Percentiles rank a stretch among this genome's conserved stretches.
Conservation (phyloP, 2,329 filamentous ascomycete genomes). For the Sporothrix mexicana region DNA sequence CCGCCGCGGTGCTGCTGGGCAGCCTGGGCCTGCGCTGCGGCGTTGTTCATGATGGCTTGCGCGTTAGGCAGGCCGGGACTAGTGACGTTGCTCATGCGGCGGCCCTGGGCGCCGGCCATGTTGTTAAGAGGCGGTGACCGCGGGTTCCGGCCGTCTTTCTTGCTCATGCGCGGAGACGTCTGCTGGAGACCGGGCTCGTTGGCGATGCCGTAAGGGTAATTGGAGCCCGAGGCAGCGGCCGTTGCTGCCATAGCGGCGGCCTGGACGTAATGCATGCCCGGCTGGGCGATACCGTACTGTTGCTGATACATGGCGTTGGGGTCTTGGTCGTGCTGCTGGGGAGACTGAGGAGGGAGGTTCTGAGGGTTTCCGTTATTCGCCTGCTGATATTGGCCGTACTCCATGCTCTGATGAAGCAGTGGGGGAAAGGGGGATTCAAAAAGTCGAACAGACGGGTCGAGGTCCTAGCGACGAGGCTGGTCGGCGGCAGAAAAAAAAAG, state of each 20-base stretch:
- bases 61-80: constrained; percentile 76
- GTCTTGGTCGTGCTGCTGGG: constrained; percentile 61
- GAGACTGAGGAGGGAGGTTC: constrained; percentile 74
- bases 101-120: constrained; percentile 55
- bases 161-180: constrained; percentile 81
- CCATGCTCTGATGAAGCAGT: constrained; percentile 61
- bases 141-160: constrained; percentile 73
- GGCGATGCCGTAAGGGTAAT: constrained; percentile 70
- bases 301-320: constrained; percentile 79
- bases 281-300: constrained; percentile 74
- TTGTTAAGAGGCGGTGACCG: constrained; percentile 78
- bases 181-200: constrained; percentile 71
- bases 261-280: constrained; percentile 85
- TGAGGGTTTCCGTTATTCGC: constrained; percentile 70
- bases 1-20: constrained; percentile 47
- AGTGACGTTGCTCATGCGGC: constrained; percentile 77
- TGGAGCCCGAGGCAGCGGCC: constrained; percentile 85
- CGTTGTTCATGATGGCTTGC: constrained; percentile 77
- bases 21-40: constrained; percentile 45
- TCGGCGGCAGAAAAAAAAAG: neutral
- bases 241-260: constrained; percentile 92
- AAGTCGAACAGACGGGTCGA: neutral
- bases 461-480: neutral
- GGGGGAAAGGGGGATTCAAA: neutral
- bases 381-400: constrained; percentile 76